A percentile compares a stretch with the other conserved stretches of the same genome.
Evolutionary conservation across 139 green algal genomes (phyloP).

Genomic region (Edaphochlamys debaryana): DNA sequence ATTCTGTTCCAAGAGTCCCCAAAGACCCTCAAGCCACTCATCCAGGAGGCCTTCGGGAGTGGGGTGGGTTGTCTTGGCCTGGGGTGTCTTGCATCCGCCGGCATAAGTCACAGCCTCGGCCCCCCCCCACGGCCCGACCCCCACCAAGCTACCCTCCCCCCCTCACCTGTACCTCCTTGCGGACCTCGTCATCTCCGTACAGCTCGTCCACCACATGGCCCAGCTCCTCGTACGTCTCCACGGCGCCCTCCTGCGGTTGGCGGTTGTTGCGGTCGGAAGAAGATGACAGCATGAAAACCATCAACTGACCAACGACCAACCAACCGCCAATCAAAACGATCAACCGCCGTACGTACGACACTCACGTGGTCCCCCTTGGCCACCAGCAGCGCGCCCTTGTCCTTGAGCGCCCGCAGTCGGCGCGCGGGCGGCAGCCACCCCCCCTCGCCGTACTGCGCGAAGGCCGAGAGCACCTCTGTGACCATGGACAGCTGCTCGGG

Average conservation of each 20-base stretch:
- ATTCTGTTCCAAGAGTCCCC: too few relatives aligned
- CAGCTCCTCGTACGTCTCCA: slow-evolving; percentile 9
- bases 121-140: not conserved
- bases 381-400: slow-evolving; percentile 39
- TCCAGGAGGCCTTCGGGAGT: too few relatives aligned
- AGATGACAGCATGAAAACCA: not conserved
- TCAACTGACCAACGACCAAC: too few relatives aligned
- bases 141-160: too few relatives aligned
- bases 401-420: slow-evolving; percentile 31
- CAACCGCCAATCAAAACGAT: not conserved
- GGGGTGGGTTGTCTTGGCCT: too few relatives aligned
- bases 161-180: slow-evolving; percentile 26
- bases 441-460: slow-evolving; percentile 26
- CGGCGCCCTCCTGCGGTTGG: not conserved
- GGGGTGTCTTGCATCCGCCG: too few relatives aligned
- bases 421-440: slow-evolving; percentile 24
- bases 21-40: too few relatives aligned
- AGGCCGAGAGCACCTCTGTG: slow-evolving; percentile 8
- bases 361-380: slow-evolving; percentile 21
- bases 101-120: not conserved
- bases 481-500: not conserved
- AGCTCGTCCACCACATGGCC: slow-evolving; percentile 1
- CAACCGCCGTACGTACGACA: not conserved
- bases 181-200: not conserved
- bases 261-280: not conserved